A percentile compares a stretch with the other conserved stretches of the same genome.
phyloP scores from a whole-genome alignment of 495 filamentous ascomycete genomes.

The Lineolata rhizophorae region DNA sequence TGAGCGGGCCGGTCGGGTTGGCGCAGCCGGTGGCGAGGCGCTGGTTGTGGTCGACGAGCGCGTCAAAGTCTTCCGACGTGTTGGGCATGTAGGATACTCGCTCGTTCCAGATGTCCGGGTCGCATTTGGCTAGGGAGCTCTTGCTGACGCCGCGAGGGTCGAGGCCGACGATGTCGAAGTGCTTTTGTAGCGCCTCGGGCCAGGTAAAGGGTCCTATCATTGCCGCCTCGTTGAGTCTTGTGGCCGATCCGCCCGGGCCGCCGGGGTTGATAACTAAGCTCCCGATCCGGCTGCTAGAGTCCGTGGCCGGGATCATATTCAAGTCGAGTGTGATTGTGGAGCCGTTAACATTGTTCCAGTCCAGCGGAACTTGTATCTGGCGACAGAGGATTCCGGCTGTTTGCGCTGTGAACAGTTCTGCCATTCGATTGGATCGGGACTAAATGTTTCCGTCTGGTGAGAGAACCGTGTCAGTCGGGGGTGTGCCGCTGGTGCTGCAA shows the following conservation, averaged over 20 bases:
- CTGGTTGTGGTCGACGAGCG: slow-evolving; percentile 2
- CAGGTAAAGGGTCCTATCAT: neutral
- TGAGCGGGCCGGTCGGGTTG: slow-evolving; percentile 1
- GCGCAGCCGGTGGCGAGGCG: slow-evolving; percentile 2
- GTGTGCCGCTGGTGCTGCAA: too few relatives aligned
- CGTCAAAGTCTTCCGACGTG: slow-evolving; percentile 2
- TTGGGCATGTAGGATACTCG: slow-evolving; percentile 2
- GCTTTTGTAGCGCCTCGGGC: neutral
- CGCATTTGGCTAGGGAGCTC: slow-evolving; percentile 1
- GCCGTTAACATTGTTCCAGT: slow-evolving; percentile 1
- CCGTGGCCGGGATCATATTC: slow-evolving; percentile 1
- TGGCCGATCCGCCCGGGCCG: slow-evolving; percentile 2
- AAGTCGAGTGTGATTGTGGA: slow-evolving; percentile 1
- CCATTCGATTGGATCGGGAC: neutral
- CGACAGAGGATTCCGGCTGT: neutral
- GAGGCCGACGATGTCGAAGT: slow-evolving; percentile 4
- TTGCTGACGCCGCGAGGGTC: slow-evolving; percentile 2
- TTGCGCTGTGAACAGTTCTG: neutral
- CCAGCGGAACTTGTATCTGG: slow-evolving; percentile 1
- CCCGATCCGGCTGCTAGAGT: neutral
- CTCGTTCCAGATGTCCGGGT: slow-evolving; percentile 4
- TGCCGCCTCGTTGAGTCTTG: neutral
- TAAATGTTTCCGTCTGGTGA: neutral
- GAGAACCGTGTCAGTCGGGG: neutral
- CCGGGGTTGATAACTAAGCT: slow-evolving; percentile 3